Percentiles rank a stretch among this genome's conserved stretches.
Evolutionary conservation across 495 filamentous ascomycete species (phyloP).

Genomic region (Copromyces sp.): DNA sequence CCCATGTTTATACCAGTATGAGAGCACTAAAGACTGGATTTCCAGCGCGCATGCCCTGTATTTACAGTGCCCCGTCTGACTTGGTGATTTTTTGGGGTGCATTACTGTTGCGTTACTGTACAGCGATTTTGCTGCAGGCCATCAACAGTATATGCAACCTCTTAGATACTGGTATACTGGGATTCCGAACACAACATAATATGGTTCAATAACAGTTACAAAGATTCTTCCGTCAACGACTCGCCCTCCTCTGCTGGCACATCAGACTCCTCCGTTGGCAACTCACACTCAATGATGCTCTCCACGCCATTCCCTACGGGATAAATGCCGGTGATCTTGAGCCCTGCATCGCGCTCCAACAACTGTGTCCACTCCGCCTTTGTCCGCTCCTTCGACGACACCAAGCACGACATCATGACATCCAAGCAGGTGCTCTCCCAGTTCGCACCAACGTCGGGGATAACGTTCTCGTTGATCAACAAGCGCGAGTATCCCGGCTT

Average conservation of each 20-base stretch:
- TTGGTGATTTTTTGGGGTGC: too few species aligned
- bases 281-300: conserved; percentile 36
- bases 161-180: too few species aligned
- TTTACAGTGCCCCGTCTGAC: too few species aligned
- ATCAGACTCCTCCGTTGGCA: neutral
- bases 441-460: conserved; percentile 32
- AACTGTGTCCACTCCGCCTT: conserved; percentile 22
- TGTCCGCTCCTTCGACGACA: conserved; percentile 23
- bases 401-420: conserved; percentile 24
- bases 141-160: too few species aligned
- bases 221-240: neutral
- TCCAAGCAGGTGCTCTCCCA: conserved; percentile 34
- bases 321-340: conserved; percentile 35
- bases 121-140: too few species aligned
- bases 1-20: too few species aligned
- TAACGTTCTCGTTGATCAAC: conserved; percentile 44
- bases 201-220: neutral
- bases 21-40: too few species aligned
- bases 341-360: conserved; percentile 23
- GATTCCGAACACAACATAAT: too few species aligned
- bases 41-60: too few species aligned
- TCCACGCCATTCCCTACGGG: conserved; percentile 23
- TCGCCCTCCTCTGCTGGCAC: neutral
- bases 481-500: conserved; percentile 39
- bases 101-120: too few species aligned